These are phyloP conservation scores for Cucumis cinereus DNA, from an alignment of 306 rosid genomes.

Conservation along the genomic window DNA sequence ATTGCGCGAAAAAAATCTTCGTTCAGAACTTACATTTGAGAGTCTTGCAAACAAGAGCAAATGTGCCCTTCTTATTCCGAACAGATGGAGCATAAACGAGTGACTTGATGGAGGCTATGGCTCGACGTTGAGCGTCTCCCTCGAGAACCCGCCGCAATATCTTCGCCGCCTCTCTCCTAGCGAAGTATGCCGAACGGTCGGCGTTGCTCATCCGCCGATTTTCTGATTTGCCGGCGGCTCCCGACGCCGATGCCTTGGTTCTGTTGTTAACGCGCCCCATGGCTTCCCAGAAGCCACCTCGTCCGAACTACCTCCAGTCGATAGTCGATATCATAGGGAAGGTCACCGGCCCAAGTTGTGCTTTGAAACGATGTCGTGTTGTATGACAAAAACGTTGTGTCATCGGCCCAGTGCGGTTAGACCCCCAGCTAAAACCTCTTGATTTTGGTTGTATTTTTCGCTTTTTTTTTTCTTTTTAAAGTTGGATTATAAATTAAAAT, in stretches of 20 bases:
- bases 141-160: slow-evolving; percentile 49
- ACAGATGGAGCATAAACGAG: slow-evolving; percentile 69
- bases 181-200: slow-evolving; percentile 73
- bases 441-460: background rate
- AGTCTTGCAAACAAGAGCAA: slow-evolving; percentile 74
- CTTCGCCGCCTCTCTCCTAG: slow-evolving; percentile 80
- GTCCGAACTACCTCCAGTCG: background rate
- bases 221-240: slow-evolving; percentile 10
- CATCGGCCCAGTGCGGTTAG: no score
- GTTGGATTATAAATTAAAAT: no score
- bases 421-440: background rate
- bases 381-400: background rate
- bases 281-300: background rate
- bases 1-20: background rate
- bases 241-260: slow-evolving; percentile 5
- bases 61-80: slow-evolving; percentile 77
- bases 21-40: slow-evolving; percentile 54
- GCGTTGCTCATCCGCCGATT: slow-evolving; percentile 27
- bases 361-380: background rate
- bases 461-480: no score
- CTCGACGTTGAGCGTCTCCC: slow-evolving; percentile 74
- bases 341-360: background rate
- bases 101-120: slow-evolving; percentile 79
- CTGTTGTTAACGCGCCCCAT: slow-evolving; percentile 24
- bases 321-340: background rate